Evolutionary conservation across 495 filamentous ascomycete species (phyloP).

Genomic region (Penicillium verhagenii): DNA sequence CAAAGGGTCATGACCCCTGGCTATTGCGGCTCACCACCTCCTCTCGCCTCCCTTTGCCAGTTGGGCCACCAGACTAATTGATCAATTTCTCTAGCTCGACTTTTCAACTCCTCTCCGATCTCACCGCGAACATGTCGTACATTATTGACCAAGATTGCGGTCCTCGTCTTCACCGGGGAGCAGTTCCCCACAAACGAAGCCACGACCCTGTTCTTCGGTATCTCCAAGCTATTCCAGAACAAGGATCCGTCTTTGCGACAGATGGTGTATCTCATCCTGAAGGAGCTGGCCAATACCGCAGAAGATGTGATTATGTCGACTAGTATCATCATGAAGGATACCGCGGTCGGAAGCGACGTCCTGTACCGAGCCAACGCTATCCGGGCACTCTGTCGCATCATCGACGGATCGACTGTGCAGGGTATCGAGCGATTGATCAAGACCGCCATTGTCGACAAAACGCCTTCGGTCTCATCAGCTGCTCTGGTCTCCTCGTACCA

Average conservation of each 20-base stretch:
- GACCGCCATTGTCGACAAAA: constrained; percentile 99
- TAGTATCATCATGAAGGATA: constrained; percentile 99
- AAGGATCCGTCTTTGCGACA: constrained; percentile 97
- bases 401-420: constrained; percentile 97
- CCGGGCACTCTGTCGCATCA: constrained; percentile 91
- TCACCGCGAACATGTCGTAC: constrained; percentile 93
- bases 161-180: constrained; percentile 95
- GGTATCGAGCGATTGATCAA: constrained; percentile 98
- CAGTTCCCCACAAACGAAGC: constrained; percentile 96
- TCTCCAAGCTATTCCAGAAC: constrained; percentile 99
- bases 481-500: constrained; percentile 98
- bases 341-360: constrained; percentile 89
- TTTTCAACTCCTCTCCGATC: constrained; percentile 96
- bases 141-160: constrained; percentile 94
- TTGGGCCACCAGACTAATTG: constrained; percentile 17
- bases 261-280: constrained; percentile 98
- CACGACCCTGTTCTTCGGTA: constrained; percentile 97
- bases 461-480: constrained; percentile 94
- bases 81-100: constrained; percentile 63
- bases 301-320: constrained; percentile 99
- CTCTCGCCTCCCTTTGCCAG: not conserved
- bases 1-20: constrained; percentile 17
- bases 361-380: constrained; percentile 97
- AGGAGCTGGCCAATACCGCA: constrained; percentile 93
- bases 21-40: constrained; percentile 15